A percentile compares a stretch with the other conserved stretches of the same genome.
Conservation (phyloP, 2,329 filamentous ascomycete genomes). For the Elsinoe necatrix region DNA sequence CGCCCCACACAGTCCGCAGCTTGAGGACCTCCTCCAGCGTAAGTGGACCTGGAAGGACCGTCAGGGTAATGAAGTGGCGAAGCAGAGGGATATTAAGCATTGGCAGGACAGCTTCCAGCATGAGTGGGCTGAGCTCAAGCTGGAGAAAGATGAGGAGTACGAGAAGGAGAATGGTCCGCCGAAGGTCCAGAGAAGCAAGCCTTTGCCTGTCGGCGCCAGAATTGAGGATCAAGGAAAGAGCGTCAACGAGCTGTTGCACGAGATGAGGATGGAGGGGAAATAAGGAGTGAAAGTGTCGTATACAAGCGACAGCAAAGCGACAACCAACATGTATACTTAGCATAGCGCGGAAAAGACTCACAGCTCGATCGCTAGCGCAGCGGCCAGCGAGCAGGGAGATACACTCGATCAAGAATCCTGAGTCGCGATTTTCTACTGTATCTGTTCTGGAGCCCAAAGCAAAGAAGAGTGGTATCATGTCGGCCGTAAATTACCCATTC, state of each 20-base stretch:
- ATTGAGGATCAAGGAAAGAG: neutral
- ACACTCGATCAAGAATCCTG: neutral
- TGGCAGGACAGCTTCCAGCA: slow-evolving; percentile 9
- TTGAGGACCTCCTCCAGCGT: slow-evolving; percentile 4
- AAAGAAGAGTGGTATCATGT: slow-evolving; percentile 14
- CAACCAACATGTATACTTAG: neutral
- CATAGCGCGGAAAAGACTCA: neutral
- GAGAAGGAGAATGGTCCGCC: slow-evolving; percentile 6
- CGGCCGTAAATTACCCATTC: slow-evolving; percentile 6
- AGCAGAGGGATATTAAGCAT: neutral
- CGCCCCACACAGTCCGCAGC: neutral
- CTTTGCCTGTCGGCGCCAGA: neutral
- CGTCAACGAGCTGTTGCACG: slow-evolving; percentile 8
- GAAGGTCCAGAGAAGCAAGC: neutral
- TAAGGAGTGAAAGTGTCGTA: neutral
- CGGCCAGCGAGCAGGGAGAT: neutral
- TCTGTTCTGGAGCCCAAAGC: neutral
- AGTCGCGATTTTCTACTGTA: slow-evolving; percentile 6
- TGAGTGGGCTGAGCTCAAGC: slow-evolving; percentile 9
- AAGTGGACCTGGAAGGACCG: slow-evolving; percentile 14
- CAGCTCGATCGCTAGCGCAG: neutral
- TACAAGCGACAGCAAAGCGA: neutral
- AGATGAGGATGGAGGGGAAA: neutral
- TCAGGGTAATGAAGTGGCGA: slow-evolving; percentile 2
- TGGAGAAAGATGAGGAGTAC: slow-evolving; percentile 6